Percentiles rank a stretch among this genome's conserved stretches.
Evolutionary conservation across 1,139 yeast genomes (phyloP).

Genomic region (Sugiyamaella paludigena): DNA sequence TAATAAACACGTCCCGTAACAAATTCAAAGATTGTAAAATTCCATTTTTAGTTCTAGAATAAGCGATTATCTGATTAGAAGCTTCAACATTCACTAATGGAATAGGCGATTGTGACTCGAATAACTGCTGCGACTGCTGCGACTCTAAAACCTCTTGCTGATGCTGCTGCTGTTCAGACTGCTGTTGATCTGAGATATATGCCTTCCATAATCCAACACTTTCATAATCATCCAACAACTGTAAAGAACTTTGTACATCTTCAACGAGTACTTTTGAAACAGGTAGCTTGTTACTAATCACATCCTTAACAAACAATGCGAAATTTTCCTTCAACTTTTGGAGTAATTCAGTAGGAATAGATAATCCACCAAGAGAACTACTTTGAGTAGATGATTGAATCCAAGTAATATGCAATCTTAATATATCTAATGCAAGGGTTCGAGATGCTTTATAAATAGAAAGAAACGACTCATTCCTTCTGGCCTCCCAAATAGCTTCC

Average conservation of each 20-base stretch:
- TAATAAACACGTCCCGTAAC: conserved; percentile 23
- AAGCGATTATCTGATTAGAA: conserved; percentile 27
- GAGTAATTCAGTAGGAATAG: conserved; percentile 26
- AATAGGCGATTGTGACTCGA: background rate
- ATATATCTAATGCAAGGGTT: conserved; percentile 22
- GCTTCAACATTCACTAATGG: conserved; percentile 4
- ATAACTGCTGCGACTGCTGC: background rate
- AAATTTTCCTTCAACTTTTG: conserved; percentile 21
- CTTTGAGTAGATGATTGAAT: conserved; percentile 23
- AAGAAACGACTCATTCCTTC: conserved; percentile 6
- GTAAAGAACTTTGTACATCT: conserved; percentile 16
- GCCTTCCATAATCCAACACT: conserved; percentile 15
- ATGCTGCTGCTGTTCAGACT: background rate
- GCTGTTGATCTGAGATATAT: background rate
- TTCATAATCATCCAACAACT: conserved; percentile 13
- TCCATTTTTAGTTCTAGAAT: conserved; percentile 24
- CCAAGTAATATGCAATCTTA: conserved; percentile 28
- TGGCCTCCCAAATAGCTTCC: conserved; percentile 23
- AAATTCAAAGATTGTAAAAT: conserved; percentile 23
- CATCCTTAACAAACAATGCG: conserved; percentile 21
- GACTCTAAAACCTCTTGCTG: background rate
- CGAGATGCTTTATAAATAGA: conserved; percentile 12
- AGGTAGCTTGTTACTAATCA: conserved; percentile 11
- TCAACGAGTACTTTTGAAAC: conserved; percentile 11
- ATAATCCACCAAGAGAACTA: conserved; percentile 26